Conservation (phyloP, 345 rosid genomes). For the Bruguiera gymnorhiza region DNA sequence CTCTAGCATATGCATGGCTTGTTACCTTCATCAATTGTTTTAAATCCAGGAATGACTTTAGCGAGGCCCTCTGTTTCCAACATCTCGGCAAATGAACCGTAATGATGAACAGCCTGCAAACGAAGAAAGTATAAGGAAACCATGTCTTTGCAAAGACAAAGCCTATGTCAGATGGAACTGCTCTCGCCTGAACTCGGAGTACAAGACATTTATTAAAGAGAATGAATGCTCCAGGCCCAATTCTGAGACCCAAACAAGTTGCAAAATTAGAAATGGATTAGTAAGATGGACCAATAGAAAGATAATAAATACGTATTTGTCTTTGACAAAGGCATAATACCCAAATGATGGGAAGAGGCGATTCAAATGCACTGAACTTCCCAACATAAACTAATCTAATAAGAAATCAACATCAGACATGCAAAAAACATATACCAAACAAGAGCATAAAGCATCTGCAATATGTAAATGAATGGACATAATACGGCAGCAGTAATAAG, state of each 20-base stretch:
- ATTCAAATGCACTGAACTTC: too few relatives aligned
- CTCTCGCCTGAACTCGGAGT: constrained; percentile 64
- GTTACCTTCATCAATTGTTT: constrained; percentile 65
- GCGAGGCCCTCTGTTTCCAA: constrained; percentile 52
- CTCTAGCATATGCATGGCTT: too few relatives aligned
- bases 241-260: constrained; percentile 38
- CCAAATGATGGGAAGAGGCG: too few relatives aligned
- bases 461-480: neutral
- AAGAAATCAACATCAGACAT: neutral
- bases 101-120: constrained; percentile 46
- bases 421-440: neutral
- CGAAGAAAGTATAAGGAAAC: constrained; percentile 9
- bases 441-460: neutral
- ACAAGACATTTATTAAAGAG: constrained; percentile 59
- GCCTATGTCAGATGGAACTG: constrained; percentile 3
- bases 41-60: constrained; percentile 61
- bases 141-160: constrained; percentile 10
- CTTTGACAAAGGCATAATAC: too few relatives aligned
- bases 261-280: too few relatives aligned
- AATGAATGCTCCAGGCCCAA: constrained; percentile 47
- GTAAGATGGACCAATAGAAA: too few relatives aligned
- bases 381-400: too few relatives aligned
- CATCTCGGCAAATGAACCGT: constrained; percentile 65
- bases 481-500: constrained; percentile 41
- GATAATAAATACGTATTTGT: too few relatives aligned